phyloP scores from a whole-genome alignment of 768 basidiomycete species.

The Clitopilus hobsonii region DNA sequence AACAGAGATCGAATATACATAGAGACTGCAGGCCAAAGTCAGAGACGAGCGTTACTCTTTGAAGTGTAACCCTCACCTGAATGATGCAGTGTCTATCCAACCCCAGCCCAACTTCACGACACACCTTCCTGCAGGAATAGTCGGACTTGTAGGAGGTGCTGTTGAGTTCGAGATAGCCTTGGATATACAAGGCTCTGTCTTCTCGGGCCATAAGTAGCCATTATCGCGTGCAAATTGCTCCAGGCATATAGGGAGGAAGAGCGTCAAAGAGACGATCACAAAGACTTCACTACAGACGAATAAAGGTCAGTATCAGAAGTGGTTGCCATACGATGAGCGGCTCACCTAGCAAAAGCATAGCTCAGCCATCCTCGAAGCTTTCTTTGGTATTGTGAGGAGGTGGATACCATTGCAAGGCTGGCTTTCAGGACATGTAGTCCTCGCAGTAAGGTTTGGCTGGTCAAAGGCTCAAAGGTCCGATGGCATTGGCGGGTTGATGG shows the following conservation, averaged over 20 bases:
- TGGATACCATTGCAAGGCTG: too few relatives aligned
- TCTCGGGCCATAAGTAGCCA: conserved; percentile 72
- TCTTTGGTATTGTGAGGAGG: conserved; percentile 24
- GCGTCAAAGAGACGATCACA: conserved; percentile 73
- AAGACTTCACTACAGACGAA: conserved; percentile 60
- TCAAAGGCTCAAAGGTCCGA: too few relatives aligned
- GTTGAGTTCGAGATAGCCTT: conserved; percentile 12
- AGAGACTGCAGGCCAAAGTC: conserved; percentile 53
- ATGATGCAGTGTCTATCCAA: conserved; percentile 91
- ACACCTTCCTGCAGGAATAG: conserved; percentile 42
- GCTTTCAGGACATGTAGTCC: too few relatives aligned
- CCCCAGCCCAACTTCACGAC: conserved; percentile 77
- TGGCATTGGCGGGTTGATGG: too few relatives aligned
- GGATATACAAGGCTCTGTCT: conserved; percentile 51
- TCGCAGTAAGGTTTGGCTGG: too few relatives aligned
- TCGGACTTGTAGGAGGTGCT: conserved; percentile 8
- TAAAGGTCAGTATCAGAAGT: background rate
- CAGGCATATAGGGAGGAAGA: conserved; percentile 79
- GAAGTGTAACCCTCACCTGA: conserved; percentile 50
- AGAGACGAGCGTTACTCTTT: background rate
- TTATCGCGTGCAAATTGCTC: conserved; percentile 91
- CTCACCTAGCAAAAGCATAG: conserved; percentile 80
- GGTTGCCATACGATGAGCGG: background rate
- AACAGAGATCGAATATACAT: conserved; percentile 84
- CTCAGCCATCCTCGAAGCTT: conserved; percentile 73